phyloP scores from a whole-genome alignment of 164 flowering plant genomes.

The Chimonanthus praecox region DNA sequence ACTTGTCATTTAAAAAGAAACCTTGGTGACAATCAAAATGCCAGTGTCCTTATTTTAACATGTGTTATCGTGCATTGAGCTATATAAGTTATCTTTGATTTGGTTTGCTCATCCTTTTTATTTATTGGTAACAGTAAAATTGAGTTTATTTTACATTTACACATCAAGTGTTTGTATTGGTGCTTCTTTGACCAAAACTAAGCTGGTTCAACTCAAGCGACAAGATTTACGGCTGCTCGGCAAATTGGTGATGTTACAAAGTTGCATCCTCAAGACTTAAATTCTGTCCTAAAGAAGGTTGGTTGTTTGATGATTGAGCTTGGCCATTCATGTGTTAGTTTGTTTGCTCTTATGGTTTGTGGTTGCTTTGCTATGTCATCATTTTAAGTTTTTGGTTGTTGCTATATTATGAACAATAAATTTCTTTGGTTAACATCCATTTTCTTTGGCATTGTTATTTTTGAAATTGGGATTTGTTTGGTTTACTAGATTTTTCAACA shows the following conservation, averaged over 20 bases:
- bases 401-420: too few species aligned
- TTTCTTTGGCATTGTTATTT: too few species aligned
- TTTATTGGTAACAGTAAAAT: neutral
- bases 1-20: neutral
- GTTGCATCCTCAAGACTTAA: conserved; percentile 84
- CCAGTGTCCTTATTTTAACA: neutral
- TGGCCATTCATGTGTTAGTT: neutral
- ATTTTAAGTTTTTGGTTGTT: too few species aligned
- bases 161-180: neutral
- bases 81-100: neutral
- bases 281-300: conserved; percentile 73
- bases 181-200: conserved; percentile 27
- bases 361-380: neutral
- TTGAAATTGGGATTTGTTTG: too few species aligned
- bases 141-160: neutral
- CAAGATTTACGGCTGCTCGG: conserved; percentile 90
- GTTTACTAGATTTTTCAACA: too few species aligned
- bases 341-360: too few species aligned
- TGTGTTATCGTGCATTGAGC: neutral
- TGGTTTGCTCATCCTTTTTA: neutral
- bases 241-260: conserved; percentile 96
- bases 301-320: neutral
- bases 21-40: too few species aligned
- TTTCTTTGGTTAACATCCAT: too few species aligned
- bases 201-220: conserved; percentile 95